Percentiles rank a stretch among this genome's conserved stretches.
Evolutionary conservation across 257 asterid genomes (phyloP).

Genomic region (Solanum chilense): DNA sequence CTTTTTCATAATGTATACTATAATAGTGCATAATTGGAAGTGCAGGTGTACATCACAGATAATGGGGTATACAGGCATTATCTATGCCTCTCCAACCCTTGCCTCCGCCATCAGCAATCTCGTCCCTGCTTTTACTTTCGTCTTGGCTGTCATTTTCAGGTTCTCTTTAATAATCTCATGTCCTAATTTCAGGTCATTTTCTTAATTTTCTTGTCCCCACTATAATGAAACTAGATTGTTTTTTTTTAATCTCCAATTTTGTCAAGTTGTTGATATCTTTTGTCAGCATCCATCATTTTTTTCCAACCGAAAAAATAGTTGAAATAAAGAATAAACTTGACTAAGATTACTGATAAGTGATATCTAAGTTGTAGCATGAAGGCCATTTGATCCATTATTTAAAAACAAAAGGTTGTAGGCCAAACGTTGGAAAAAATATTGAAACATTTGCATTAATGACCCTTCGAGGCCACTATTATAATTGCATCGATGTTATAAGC

Average conservation of each 20-base stretch:
- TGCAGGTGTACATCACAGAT: slow-evolving; percentile 52
- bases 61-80: slow-evolving; percentile 59
- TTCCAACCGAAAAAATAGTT: neutral
- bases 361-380: neutral
- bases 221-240: neutral
- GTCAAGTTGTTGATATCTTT: neutral
- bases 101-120: slow-evolving; percentile 86
- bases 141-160: slow-evolving; percentile 24
- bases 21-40: neutral
- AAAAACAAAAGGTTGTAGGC: neutral
- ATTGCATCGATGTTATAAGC: neutral
- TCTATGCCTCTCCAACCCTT: slow-evolving; percentile 65
- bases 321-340: neutral
- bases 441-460: neutral
- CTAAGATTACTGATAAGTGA: neutral
- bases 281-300: neutral
- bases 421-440: neutral
- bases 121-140: slow-evolving; percentile 70
- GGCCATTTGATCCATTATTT: neutral
- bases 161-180: neutral
- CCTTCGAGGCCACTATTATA: neutral
- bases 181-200: neutral
- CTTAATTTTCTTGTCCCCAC: neutral
- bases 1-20: neutral
- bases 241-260: neutral